These are phyloP conservation scores for Aphanomyces invadans DNA, from an alignment of 352 stramenopile species.

Conservation along the genomic window DNA sequence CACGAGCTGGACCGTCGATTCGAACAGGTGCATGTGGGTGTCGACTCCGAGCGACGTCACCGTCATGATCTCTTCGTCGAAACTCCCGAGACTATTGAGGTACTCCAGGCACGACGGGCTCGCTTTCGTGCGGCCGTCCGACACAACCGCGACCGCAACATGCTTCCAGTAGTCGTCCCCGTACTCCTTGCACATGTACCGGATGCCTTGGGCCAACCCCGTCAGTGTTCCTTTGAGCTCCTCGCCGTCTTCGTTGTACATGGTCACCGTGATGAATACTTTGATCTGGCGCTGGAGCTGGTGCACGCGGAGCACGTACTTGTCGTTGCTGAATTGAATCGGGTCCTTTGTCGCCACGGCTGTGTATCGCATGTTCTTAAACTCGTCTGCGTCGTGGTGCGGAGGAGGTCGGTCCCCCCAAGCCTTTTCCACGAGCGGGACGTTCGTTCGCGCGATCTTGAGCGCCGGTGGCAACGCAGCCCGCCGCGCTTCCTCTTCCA, in stretches of 20 bases:
- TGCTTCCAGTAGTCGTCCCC: slow-evolving; percentile 36
- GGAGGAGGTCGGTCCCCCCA: slow-evolving; percentile 32
- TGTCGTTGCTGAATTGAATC: slow-evolving; percentile 36
- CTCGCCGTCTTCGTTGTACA: slow-evolving; percentile 44
- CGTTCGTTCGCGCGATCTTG: slow-evolving; percentile 35
- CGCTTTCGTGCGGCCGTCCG: slow-evolving; percentile 39
- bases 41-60: slow-evolving; percentile 38
- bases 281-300: slow-evolving; percentile 33
- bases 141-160: slow-evolving; percentile 35
- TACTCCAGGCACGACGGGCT: slow-evolving; percentile 37
- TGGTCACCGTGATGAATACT: slow-evolving; percentile 44
- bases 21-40: slow-evolving; percentile 40
- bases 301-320: slow-evolving; percentile 35
- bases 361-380: slow-evolving; percentile 43
- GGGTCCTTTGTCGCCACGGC: slow-evolving; percentile 40
- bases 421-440: slow-evolving; percentile 37
- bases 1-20: slow-evolving; percentile 38
- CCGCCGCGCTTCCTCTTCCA: slow-evolving; percentile 35
- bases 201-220: slow-evolving; percentile 35
- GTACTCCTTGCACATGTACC: slow-evolving; percentile 39
- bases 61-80: slow-evolving; percentile 51
- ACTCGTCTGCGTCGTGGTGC: slow-evolving; percentile 31
- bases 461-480: slow-evolving; percentile 30
- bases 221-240: slow-evolving; percentile 37
- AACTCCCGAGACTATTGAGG: slow-evolving; percentile 33